Percentiles rank a stretch among this genome's conserved stretches.
phyloP scores from a whole-genome alignment of 2,329 filamentous ascomycete species.

The Aspergillus hiratsukae region DNA sequence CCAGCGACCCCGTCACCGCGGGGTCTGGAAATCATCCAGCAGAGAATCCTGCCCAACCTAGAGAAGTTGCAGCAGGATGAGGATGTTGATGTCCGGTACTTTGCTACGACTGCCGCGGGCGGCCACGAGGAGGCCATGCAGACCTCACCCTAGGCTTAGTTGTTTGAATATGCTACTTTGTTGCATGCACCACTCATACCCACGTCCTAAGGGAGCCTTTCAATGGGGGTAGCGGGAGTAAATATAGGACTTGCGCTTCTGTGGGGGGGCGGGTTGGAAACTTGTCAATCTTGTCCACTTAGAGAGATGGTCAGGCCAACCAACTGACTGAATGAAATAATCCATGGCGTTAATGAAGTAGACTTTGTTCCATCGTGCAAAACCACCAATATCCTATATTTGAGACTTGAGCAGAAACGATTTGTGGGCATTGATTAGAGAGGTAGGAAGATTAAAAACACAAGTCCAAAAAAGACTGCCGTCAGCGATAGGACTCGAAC shows the following conservation, averaged over 20 bases:
- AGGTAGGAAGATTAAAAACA: conserved; percentile 3
- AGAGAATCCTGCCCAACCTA: conserved; percentile 81
- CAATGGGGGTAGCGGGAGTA: conserved; percentile 14
- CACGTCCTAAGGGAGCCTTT: conserved; percentile 9
- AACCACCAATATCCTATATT: not conserved
- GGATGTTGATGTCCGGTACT: conserved; percentile 97
- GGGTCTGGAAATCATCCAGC: conserved; percentile 75
- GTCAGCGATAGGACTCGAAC: conserved; percentile 1
- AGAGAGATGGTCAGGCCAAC: conserved; percentile 33
- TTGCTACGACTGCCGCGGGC: conserved; percentile 81
- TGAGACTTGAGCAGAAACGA: not conserved
- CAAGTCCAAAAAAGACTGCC: conserved; percentile 4
- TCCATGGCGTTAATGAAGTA: conserved; percentile 36
- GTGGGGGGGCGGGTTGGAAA: not conserved
- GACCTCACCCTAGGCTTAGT: conserved; percentile 42
- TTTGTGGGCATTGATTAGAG: not conserved
- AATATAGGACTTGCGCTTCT: conserved; percentile 3
- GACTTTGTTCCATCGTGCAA: conserved; percentile 22
- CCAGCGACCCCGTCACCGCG: conserved; percentile 57
- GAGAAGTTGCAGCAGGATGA: conserved; percentile 96
- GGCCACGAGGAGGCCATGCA: conserved; percentile 52
- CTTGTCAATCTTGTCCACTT: conserved; percentile 25
- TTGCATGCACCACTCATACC: conserved; percentile 5
- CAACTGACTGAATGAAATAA: conserved; percentile 29
- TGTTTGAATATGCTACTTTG: conserved; percentile 3